Base-by-base conservation (phyloP, 129 eudicot genomes). In the Calendula officinalis region DNA sequence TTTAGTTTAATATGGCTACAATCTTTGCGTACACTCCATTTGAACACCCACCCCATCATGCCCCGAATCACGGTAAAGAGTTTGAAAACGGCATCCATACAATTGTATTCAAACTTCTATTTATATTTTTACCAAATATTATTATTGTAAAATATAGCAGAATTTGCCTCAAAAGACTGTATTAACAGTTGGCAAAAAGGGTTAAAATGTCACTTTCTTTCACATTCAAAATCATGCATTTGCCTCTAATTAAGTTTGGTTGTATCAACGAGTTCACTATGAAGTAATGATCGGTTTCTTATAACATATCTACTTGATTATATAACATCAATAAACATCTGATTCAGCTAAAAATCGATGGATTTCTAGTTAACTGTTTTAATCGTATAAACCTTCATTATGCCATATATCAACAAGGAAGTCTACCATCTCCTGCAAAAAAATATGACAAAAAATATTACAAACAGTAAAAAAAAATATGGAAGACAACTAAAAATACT, bases 391-490 rank as follows among this genome's bases (percentile, higher is more conserved):
- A 53, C 90, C 90, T 66, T 87, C 90, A 44, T 63, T 83, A 10
- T 75, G 77, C 95, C 95, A 87, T 4, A 76, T 87, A 49, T 87
- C 95, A 34, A 87, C 95, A 27, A 87, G 73, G 33, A 87, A 87
- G 75, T 83, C 87, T 59, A 81, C 90, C 95, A 87, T 83, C 68
- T 87, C 90, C 90, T 87, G 84, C 81, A 71, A 0, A 22, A 63
- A 62, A 7, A 56, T 73, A 71, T 2, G 11, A 36, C 8, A 41
- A 14, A 64, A 44, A 10, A 34, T 52, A 11, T 10, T 48, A 45
- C 7, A 4, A 30, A 1, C 22, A 33, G 13, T 7, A 38, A 9
- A 8, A 41, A 17, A 14, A 2, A 34, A 60, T 22, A 53, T 11
- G 37, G 35, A 38, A 5, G 15, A 6, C 38, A n/a, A 36, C 3